Conservation (phyloP, 805 yeast genomes). For the Lachancea cidri region DNA sequence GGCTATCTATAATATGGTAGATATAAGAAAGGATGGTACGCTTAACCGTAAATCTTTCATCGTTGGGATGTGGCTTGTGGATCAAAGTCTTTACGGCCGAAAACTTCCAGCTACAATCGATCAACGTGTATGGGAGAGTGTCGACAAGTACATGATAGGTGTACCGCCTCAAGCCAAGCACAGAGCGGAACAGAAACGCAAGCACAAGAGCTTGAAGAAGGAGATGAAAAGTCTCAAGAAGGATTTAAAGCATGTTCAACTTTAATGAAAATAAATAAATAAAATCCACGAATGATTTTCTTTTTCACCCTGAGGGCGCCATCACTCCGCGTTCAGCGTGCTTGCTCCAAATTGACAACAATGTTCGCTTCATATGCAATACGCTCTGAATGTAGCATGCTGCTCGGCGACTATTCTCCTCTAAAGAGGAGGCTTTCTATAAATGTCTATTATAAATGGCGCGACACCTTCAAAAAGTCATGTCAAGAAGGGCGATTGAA, state of each 20-base stretch:
- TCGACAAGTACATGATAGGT: conserved; percentile 32
- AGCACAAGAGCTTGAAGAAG: conserved; percentile 21
- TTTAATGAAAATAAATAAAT: too few relatives aligned
- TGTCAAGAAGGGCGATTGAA: too few relatives aligned
- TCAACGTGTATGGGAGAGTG: conserved; percentile 75
- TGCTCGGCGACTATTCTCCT: too few relatives aligned
- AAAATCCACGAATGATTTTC: too few relatives aligned
- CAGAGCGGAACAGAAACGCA: conserved; percentile 12
- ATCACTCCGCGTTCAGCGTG: too few relatives aligned
- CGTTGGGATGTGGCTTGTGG: conserved; percentile 98
- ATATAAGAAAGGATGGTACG: conserved; percentile 61
- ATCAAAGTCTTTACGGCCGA: conserved; percentile 90
- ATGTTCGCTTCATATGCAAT: too few relatives aligned
- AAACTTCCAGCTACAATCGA: conserved; percentile 73
- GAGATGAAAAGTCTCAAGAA: conserved; percentile 26
- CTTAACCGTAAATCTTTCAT: conserved; percentile 76
- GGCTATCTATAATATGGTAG: conserved; percentile 70
- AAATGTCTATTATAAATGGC: too few relatives aligned
- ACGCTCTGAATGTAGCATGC: too few relatives aligned
- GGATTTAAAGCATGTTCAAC: conserved; percentile 8
- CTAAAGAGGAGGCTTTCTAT: too few relatives aligned
- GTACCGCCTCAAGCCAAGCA: conserved; percentile 10
- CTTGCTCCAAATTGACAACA: too few relatives aligned
- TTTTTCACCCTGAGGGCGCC: too few relatives aligned
- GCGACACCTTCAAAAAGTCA: too few relatives aligned